Evolutionary conservation across 106 monocot genomes (phyloP).

Genomic region (Iris macrosiphon): DNA sequence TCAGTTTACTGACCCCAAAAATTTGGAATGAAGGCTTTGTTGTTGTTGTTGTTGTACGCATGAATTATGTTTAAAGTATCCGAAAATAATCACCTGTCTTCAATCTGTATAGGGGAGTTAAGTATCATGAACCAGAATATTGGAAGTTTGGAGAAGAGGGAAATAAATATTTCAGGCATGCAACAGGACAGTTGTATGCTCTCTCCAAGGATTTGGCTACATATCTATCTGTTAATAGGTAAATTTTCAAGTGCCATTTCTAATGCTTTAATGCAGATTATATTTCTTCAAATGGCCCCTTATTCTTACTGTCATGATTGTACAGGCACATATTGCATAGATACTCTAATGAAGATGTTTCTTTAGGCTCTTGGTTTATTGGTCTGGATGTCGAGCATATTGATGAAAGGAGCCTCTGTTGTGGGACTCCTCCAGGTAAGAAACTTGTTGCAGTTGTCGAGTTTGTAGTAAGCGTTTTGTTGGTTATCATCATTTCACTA

Average conservation of each 20-base stretch:
- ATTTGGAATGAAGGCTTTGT: no score
- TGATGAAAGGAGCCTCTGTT: constrained; percentile 46
- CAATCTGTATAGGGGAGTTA: constrained; percentile 44
- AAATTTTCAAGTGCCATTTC: no score
- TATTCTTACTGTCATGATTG: no score
- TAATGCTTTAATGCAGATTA: no score
- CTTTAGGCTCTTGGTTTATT: constrained; percentile 53
- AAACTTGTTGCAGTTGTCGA: no score
- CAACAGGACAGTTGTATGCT: constrained; percentile 47
- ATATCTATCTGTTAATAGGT: constrained; percentile 42
- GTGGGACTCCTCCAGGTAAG: constrained; percentile 56
- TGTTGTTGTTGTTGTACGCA: no score
- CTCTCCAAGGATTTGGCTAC: constrained; percentile 45
- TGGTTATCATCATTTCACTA: no score
- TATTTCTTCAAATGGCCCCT: no score
- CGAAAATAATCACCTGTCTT: no score
- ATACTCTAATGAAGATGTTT: constrained; percentile 58
- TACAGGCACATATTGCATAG: constrained; percentile 58
- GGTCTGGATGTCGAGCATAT: constrained; percentile 53
- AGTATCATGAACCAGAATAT: constrained; percentile 45
- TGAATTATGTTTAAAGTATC: no score
- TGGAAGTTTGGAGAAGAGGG: constrained; percentile 57
- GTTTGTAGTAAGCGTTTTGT: no score
- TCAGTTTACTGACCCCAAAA: no score
- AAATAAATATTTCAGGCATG: constrained; percentile 59